phyloP scores from a whole-genome alignment of 106 monocot genomes.

The Dendrobium huoshanense region DNA sequence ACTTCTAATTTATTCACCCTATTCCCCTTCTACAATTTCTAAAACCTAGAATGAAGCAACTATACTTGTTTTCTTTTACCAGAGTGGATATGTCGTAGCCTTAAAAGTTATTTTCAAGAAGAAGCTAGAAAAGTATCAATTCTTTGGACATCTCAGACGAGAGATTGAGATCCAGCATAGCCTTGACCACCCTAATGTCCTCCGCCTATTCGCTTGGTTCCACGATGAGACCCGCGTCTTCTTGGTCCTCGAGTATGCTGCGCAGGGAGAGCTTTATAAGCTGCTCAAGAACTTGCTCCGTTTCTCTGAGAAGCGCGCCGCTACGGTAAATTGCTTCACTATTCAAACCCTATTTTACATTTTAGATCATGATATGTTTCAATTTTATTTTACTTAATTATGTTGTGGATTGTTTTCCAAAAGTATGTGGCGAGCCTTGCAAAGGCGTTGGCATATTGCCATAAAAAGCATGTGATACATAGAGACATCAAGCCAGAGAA shows the following conservation, averaged over 20 bases:
- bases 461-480: slow-evolving; percentile 91
- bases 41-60: background rate
- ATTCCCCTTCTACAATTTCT: too few species aligned
- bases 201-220: too few species aligned
- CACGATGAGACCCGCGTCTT: too few species aligned
- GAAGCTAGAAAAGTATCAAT: slow-evolving; percentile 83
- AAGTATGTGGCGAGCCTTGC: slow-evolving; percentile 89
- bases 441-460: slow-evolving; percentile 67
- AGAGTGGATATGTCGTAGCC: slow-evolving; percentile 81
- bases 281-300: slow-evolving; percentile 46
- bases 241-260: slow-evolving; percentile 79
- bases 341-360: slow-evolving; percentile 6
- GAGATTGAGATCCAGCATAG: too few species aligned
- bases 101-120: slow-evolving; percentile 78
- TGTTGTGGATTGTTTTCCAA: background rate
- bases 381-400: background rate
- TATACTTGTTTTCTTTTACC: background rate
- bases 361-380: background rate
- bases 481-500: slow-evolving; percentile 99
- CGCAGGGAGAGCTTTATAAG: slow-evolving; percentile 74
- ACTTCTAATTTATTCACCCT: too few species aligned
- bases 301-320: slow-evolving; percentile 68
- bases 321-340: slow-evolving; percentile 21
- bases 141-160: too few species aligned
- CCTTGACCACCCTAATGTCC: too few species aligned